These are phyloP conservation scores for Licmophora abbreviata DNA, from an alignment of 108 stramenopile species.

Conservation along the genomic window DNA sequence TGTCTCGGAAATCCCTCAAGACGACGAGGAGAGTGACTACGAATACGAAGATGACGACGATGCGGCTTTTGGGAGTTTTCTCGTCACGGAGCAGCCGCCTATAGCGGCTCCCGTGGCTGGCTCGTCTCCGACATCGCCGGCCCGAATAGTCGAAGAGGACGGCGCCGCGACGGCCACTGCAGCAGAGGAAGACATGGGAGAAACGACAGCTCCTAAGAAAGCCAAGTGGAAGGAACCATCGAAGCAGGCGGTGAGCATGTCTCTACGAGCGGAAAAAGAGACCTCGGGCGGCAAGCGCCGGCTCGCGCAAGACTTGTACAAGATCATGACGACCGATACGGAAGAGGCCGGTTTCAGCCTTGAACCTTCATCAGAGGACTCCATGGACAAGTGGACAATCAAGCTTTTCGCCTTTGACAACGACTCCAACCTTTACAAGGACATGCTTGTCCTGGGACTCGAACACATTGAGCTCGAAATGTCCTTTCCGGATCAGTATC, in stretches of 20 bases:
- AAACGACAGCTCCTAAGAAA: conserved; percentile 12
- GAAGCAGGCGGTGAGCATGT: conserved; percentile 67
- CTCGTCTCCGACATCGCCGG: conserved; percentile 9
- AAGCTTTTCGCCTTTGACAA: conserved; percentile 83
- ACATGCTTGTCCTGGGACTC: conserved; percentile 58
- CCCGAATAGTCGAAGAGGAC: neutral
- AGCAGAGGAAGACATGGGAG: neutral
- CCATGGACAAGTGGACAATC: conserved; percentile 84
- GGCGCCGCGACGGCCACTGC: neutral
- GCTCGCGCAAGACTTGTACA: conserved; percentile 75
- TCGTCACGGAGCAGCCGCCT: conserved; percentile 17
- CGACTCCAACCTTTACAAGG: conserved; percentile 72
- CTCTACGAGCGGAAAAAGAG: conserved; percentile 74
- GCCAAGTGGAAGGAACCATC: conserved; percentile 74
- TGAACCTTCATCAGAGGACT: conserved; percentile 60
- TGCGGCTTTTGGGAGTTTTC: conserved; percentile 67
- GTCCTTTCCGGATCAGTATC: conserved; percentile 89
- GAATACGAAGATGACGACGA: conserved; percentile 81
- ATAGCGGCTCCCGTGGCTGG: neutral
- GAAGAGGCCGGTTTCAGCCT: conserved; percentile 77
- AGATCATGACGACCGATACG: conserved; percentile 83
- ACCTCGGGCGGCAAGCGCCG: conserved; percentile 75
- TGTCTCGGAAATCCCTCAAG: conserved; percentile 13
- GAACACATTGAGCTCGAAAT: conserved; percentile 85
- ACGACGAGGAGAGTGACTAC: conserved; percentile 59